Base-by-base conservation (phyloP, 2,329 filamentous ascomycete genomes). In the Akanthomyces muscarius region DNA sequence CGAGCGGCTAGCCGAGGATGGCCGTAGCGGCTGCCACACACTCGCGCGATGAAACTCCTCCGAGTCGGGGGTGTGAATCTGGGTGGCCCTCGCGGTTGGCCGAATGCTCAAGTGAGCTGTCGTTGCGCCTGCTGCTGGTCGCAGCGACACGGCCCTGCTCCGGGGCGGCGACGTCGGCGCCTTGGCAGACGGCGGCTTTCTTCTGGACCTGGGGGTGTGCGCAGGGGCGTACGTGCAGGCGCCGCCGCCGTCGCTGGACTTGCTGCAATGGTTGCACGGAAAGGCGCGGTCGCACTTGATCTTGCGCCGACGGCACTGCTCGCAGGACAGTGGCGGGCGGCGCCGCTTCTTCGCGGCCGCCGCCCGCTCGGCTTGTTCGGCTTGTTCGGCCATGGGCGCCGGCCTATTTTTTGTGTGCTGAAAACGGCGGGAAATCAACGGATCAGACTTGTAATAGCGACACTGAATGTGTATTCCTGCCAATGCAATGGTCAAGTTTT, bases 191-290 rank as follows among this genome's bases (percentile, higher is more conserved):
- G 25, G 13, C 21, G 36, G 48, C 33, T 47, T 52, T 18, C 42
- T 41, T 48, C 54, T 28, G 21, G 62, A 10, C 30, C 60, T 54
- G 2, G 74, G 74, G 18, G 71, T 65, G 45, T 76, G 74, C 44
- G 73, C 68, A 41, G 76, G 71, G 30, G 73, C 75, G 67, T 86
- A 88, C 1, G 82, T 77, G 68, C 86, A 89, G 23, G 77, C 76
- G 6, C 79, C 76, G 47, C 81, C 82, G 66, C 80, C 33, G 36
- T 8, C 33, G 33, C 23, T 21, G 38, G 83, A 83, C 66, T 81
- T 81, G n/a, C 81, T 64, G 68, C 86, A 89, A 63, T 86, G 85
- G 64, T 76, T 79, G 68, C 86, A 89, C 1, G 86, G 86, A 7
- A 74, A 72, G 64, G 81, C 80, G 55, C 83, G 81, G 68, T 89